Percentiles rank a stretch among this genome's conserved stretches.
Evolutionary conservation across 2,329 filamentous ascomycete species (phyloP).

Genomic region (Akanthomyces uredinophilus): DNA sequence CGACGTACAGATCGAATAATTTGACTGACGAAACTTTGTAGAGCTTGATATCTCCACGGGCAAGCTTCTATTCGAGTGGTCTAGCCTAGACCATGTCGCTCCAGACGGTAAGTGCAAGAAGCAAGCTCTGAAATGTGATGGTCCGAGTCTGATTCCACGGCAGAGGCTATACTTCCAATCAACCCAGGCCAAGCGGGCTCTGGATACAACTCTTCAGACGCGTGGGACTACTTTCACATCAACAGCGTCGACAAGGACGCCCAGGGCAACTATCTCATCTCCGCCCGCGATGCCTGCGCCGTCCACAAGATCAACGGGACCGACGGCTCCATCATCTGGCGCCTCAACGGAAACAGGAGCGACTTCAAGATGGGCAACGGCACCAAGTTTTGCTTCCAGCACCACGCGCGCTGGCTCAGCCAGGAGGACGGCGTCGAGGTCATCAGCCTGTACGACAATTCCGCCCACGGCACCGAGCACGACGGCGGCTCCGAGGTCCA

Average conservation of each 20-base stretch:
- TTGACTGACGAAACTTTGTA: conserved; percentile 13
- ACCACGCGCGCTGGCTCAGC: conserved; percentile 41
- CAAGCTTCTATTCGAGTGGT: conserved; percentile 44
- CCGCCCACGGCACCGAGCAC: conserved; percentile 18
- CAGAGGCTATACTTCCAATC: conserved; percentile 41
- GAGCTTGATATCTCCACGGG: conserved; percentile 48
- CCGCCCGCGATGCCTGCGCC: conserved; percentile 43
- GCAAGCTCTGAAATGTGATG: no score
- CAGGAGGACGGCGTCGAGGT: conserved; percentile 41
- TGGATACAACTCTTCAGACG: background rate
- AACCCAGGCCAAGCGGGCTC: background rate
- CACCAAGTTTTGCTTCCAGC: conserved; percentile 28
- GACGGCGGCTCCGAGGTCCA: background rate
- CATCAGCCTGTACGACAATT: conserved; percentile 38
- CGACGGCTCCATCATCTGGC: conserved; percentile 37
- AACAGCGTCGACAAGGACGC: conserved; percentile 51
- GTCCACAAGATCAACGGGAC: conserved; percentile 39
- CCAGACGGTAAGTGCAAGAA: conserved; percentile 2
- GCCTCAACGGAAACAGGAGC: conserved; percentile 45
- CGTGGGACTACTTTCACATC: conserved; percentile 50
- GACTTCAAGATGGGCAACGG: conserved; percentile 31
- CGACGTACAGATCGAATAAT: no score
- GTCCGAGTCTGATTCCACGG: background rate
- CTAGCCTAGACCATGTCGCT: conserved; percentile 24
- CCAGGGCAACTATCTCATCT: conserved; percentile 47